A percentile compares a stretch with the other conserved stretches of the same genome.
phyloP scores from a whole-genome alignment of 2,329 filamentous ascomycete genomes.

The Exserohilum rostratum region DNA sequence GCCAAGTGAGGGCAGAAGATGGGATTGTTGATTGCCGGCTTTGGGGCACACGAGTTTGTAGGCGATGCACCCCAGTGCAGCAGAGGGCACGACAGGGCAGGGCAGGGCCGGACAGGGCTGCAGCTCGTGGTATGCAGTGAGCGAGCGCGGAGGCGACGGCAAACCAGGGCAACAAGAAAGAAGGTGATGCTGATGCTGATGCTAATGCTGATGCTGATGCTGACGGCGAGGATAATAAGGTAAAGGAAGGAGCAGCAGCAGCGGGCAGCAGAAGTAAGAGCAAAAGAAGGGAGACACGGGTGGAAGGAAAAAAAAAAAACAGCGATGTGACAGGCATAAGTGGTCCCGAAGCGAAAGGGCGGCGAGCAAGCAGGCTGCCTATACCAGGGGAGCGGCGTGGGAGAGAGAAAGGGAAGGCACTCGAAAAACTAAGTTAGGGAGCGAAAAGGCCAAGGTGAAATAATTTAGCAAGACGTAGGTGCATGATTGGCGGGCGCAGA shows the following conservation, averaged over 20 bases:
- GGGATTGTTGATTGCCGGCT: too few species aligned
- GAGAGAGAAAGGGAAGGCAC: slow-evolving; percentile 2
- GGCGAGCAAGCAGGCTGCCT: background rate
- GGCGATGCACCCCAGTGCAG: too few species aligned
- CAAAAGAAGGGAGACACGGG: background rate
- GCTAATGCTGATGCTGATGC: too few species aligned
- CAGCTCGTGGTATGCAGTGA: background rate
- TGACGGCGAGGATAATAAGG: too few species aligned
- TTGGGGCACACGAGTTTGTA: too few species aligned
- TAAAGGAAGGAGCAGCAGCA: too few species aligned
- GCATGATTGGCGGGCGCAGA: slow-evolving; percentile 33
- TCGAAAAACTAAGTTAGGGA: slow-evolving; percentile 20
- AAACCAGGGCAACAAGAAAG: background rate
- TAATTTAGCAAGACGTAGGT: slow-evolving; percentile 39
- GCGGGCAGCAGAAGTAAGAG: background rate
- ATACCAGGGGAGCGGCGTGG: background rate
- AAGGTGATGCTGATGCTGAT: too few species aligned
- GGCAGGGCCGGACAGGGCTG: background rate
- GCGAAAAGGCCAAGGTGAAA: slow-evolving; percentile 18
- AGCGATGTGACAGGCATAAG: background rate
- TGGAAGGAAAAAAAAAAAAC: background rate
- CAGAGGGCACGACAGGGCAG: too few species aligned
- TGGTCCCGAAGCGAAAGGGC: too few species aligned
- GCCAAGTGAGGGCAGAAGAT: too few species aligned
- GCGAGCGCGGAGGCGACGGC: slow-evolving; percentile 3